A percentile compares a stretch with the other conserved stretches of the same genome.
Evolutionary conservation across 2,329 filamentous ascomycete species (phyloP).

Genomic region (Cytospora piceicola): DNA sequence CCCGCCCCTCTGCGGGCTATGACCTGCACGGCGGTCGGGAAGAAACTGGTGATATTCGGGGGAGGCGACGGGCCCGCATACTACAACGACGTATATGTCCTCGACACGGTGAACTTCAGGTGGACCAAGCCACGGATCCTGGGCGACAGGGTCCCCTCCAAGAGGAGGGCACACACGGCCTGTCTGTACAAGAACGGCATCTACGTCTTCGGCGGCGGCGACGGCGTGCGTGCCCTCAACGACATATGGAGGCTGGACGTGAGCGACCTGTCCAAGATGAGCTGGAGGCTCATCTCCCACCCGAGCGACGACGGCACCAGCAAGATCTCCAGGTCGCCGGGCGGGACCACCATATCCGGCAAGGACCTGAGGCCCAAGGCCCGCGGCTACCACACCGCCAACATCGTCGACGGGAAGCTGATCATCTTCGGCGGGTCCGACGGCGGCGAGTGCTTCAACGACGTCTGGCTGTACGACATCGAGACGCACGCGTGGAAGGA

Average conservation of each 20-base stretch:
- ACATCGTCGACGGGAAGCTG: conserved; percentile 73
- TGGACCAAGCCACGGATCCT: conserved; percentile 66
- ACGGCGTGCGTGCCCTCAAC: conserved; percentile 71
- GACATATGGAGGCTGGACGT: conserved; percentile 76
- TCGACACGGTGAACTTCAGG: conserved; percentile 71
- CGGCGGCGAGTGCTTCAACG: conserved; percentile 72
- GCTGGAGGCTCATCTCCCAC: conserved; percentile 66
- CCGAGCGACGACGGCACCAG: conserved; percentile 34
- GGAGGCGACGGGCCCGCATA: conserved; percentile 72
- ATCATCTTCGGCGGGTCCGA: conserved; percentile 74
- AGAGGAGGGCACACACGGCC: conserved; percentile 70
- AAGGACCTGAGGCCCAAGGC: conserved; percentile 60
- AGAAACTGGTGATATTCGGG: conserved; percentile 71
- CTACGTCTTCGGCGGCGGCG: conserved; percentile 73
- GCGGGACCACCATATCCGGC: conserved; percentile 26
- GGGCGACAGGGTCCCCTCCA: conserved; percentile 62
- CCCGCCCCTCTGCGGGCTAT: conserved; percentile 69
- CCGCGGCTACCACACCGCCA: conserved; percentile 72
- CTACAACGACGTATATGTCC: conserved; percentile 73
- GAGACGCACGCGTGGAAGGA: conserved; percentile 63
- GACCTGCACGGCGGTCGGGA: conserved; percentile 72
- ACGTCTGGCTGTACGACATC: conserved; percentile 75
- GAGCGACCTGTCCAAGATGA: conserved; percentile 67
- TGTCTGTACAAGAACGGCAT: conserved; percentile 73
- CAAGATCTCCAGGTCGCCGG: conserved; percentile 34